These are phyloP conservation scores for Pichia nanzhaoensis DNA, from an alignment of 805 yeast species.

Conservation along the genomic window DNA sequence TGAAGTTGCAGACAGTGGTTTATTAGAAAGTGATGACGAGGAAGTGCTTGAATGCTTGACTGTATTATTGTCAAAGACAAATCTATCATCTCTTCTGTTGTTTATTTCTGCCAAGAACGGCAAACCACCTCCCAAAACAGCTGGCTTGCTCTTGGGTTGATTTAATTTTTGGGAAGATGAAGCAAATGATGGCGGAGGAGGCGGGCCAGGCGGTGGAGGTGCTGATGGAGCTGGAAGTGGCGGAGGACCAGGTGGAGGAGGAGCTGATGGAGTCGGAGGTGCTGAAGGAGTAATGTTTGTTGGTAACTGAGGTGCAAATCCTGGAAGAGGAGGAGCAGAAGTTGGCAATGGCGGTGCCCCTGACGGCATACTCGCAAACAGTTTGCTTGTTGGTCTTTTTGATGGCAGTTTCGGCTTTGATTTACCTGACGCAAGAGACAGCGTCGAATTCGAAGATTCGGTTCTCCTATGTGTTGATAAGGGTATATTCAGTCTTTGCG, in stretches of 20 bases:
- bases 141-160: neutral
- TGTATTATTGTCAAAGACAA: slow-evolving; percentile 37
- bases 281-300: neutral
- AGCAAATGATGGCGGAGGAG: slow-evolving; percentile 10
- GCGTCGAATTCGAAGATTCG: slow-evolving; percentile 9
- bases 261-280: slow-evolving; percentile 10
- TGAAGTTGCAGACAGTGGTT: too few relatives aligned
- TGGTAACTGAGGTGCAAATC: neutral
- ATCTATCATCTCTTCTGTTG: slow-evolving; percentile 40
- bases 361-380: slow-evolving; percentile 7
- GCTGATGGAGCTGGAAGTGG: neutral
- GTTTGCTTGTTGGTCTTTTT: slow-evolving; percentile 14
- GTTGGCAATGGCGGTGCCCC: slow-evolving; percentile 13
- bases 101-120: slow-evolving; percentile 53
- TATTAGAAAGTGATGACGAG: neutral
- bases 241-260: slow-evolving; percentile 13
- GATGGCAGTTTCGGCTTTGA: slow-evolving; percentile 18
- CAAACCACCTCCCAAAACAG: slow-evolving; percentile 29
- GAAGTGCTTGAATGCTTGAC: neutral
- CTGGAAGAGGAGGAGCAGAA: slow-evolving; percentile 8
- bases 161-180: neutral
- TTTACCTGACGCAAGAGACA: slow-evolving; percentile 13
- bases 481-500: slow-evolving; percentile 5
- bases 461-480: neutral
- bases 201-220: slow-evolving; percentile 15